Evolutionary conservation across 1,284 basidiomycete genomes (phyloP), one percentile per base, ranked within the genome.

Genomic region (Afroboletus lepidellus): DNA sequence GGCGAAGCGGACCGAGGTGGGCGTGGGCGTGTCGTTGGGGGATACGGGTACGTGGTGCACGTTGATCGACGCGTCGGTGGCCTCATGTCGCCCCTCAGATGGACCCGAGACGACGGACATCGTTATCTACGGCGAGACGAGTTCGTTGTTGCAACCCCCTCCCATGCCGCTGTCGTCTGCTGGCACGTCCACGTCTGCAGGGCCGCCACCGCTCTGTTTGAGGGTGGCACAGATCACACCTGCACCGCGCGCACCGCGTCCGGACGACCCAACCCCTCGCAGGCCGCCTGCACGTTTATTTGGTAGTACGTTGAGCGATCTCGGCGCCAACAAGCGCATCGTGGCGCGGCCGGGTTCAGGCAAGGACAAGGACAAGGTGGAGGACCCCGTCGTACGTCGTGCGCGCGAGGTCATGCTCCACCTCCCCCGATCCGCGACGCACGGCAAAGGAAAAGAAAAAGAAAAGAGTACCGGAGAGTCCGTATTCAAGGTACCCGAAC

Each of bases 251-350:
- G 67, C 56, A 2, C 87, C 87, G 3, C 76, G 88, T 27, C 87
- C 88, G 0, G 87, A 90, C 57, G 88, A 90, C 55, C 87, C 85
- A 0, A 87, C 82, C 2, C 87, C 87, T 8, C 84, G 88, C 18
- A 74, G 77, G 37, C 84, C 85, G 0, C 83, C 84, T 3, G 55
- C 60, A 16, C 59, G 60, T 18, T 65, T 54, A 59, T 73, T 63
- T 38, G 54, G 51, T 18, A 61, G 61, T 33, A 66, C 50, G 4
- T n/a, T 48, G n/a, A 13, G 51, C 7, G 56, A 55, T 41, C 58
- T 60, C 30, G 64, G 57, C 32, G 62, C 59, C 25, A 59, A 45
- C 39, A 63, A 56, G 38, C 62, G 59, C 18, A 61, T 56, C 34
- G 32, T 45, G 25, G 25, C 53, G 2, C 54, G 49, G 6, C 41